Percentiles rank a stretch among this genome's conserved stretches.
phyloP scores from a whole-genome alignment of 805 yeast genomes.

The Kodamaea kaohsiungensis region DNA sequence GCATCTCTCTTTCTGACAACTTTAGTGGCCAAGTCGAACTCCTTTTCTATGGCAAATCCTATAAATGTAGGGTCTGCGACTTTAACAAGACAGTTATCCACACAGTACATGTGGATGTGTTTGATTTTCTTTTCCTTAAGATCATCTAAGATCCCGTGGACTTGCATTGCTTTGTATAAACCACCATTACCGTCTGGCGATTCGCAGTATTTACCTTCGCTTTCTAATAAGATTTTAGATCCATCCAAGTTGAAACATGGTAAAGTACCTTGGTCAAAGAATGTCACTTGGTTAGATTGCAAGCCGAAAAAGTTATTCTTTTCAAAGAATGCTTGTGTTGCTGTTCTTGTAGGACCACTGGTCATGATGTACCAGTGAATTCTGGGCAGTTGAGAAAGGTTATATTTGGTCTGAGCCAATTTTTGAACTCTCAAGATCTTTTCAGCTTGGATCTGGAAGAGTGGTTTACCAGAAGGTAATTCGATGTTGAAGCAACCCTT shows the following conservation, averaged over 20 bases:
- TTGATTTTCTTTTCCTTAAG: conserved; percentile 66
- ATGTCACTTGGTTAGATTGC: conserved; percentile 54
- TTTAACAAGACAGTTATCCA: conserved; percentile 87
- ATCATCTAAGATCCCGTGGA: conserved; percentile 67
- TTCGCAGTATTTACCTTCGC: conserved; percentile 59
- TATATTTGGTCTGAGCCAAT: conserved; percentile 43
- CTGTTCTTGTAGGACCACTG: conserved; percentile 76
- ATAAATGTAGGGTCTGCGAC: conserved; percentile 91
- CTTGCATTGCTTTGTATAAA: conserved; percentile 76
- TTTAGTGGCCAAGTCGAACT: conserved; percentile 82
- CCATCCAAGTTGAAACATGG: conserved; percentile 85
- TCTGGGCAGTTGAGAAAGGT: conserved; percentile 21
- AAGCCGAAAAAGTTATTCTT: conserved; percentile 73
- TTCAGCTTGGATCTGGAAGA: conserved; percentile 93
- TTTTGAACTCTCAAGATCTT: conserved; percentile 65
- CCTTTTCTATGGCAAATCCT: conserved; percentile 75
- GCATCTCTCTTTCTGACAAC: conserved; percentile 93
- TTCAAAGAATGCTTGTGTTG: conserved; percentile 72
- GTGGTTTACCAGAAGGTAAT: conserved; percentile 77
- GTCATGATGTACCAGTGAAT: conserved; percentile 96
- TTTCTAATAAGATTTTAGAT: conserved; percentile 61
- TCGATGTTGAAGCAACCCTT: conserved; percentile 93
- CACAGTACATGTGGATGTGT: conserved; percentile 96
- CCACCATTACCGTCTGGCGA: conserved; percentile 99
- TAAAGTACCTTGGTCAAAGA: conserved; percentile 92